A percentile compares a stretch with the other conserved stretches of the same genome.
These are phyloP conservation scores for Triticum turgidum DNA, from an alignment of 176 grass and related monocot genomes.

Conservation along the genomic window DNA sequence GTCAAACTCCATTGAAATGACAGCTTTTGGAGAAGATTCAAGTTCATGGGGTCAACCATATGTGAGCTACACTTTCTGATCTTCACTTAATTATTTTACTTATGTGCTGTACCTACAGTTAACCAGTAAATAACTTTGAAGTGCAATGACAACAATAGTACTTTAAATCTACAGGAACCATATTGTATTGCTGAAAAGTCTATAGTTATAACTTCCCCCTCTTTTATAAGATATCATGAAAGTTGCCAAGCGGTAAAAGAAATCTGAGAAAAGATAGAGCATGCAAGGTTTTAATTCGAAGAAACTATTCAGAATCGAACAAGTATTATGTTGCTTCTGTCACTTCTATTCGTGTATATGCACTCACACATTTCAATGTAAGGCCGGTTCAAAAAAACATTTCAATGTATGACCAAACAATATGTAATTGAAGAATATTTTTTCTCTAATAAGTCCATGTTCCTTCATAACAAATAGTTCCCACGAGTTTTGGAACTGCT, in stretches of 20 bases:
- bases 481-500: background rate
- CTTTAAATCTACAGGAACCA: no score
- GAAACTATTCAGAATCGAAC: no score
- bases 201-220: no score
- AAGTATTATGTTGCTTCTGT: no score
- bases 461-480: background rate
- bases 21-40: background rate
- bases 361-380: background rate
- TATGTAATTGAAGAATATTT: no score
- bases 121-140: background rate
- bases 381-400: background rate
- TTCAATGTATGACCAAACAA: background rate
- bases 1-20: background rate
- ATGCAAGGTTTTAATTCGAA: no score
- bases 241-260: no score
- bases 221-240: no score
- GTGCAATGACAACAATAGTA: no score
- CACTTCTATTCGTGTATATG: background rate
- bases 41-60: background rate
- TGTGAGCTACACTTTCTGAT: background rate
- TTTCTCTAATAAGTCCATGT: background rate
- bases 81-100: background rate
- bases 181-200: no score
- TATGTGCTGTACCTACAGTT: background rate
- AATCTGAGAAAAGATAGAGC: no score